Conservation (phyloP, 495 filamentous ascomycete species). For the Penicillium canariense region DNA sequence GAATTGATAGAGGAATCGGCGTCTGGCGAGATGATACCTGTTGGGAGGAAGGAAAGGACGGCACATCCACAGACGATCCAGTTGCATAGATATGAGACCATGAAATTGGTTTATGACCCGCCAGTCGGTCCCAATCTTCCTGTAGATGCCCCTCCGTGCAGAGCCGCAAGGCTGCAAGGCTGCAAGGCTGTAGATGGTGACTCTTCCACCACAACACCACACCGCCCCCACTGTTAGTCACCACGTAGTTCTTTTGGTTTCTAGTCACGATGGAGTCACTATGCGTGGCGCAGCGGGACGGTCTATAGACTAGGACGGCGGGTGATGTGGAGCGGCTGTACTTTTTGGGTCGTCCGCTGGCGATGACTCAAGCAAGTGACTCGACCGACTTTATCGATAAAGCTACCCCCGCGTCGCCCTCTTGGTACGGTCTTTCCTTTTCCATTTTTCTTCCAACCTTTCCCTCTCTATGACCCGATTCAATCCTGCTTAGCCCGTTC, state of each 20-base stretch:
- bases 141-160: slow-evolving; percentile 5
- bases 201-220: neutral
- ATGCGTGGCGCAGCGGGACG: slow-evolving; percentile 1
- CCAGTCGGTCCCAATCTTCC: slow-evolving; percentile 2
- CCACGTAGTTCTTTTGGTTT: slow-evolving; percentile 7
- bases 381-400: slow-evolving; percentile 38
- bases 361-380: slow-evolving; percentile 33
- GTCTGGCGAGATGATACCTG: slow-evolving; percentile 22
- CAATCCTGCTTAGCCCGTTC: neutral
- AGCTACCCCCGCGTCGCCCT: slow-evolving; percentile 24
- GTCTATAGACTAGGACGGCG: neutral
- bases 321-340: neutral
- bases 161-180: slow-evolving; percentile 15
- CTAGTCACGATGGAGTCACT: neutral
- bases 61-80: slow-evolving; percentile 24
- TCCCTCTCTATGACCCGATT: slow-evolving; percentile 2
- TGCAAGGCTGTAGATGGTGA: neutral
- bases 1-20: slow-evolving; percentile 21
- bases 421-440: neutral
- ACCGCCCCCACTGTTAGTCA: slow-evolving; percentile 20
- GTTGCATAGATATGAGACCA: slow-evolving; percentile 34
- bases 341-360: neutral
- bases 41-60: slow-evolving; percentile 15
- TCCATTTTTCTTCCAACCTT: neutral
- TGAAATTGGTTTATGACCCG: slow-evolving; percentile 27